These are phyloP conservation scores for Leptographium lundbergii DNA, from an alignment of 2,329 filamentous ascomycete genomes.

Conservation along the genomic window DNA sequence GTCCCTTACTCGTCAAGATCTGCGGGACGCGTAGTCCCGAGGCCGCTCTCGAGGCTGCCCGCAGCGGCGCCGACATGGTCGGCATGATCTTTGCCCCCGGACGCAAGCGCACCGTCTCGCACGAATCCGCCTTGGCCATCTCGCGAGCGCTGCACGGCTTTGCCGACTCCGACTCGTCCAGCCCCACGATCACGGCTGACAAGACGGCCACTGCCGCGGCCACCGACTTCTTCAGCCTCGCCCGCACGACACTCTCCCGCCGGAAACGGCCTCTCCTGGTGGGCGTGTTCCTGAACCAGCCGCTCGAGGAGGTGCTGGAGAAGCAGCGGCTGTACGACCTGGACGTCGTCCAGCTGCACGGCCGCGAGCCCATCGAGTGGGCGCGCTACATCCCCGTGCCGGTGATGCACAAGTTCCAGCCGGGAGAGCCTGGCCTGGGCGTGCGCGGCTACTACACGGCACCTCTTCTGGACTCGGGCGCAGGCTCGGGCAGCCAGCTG, in stretches of 20 bases:
- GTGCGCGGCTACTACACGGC: conserved; percentile 70
- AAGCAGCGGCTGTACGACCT: conserved; percentile 65
- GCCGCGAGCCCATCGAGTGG: conserved; percentile 87
- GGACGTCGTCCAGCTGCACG: conserved; percentile 88
- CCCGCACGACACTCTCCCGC: conserved; percentile 21
- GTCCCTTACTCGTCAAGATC: conserved; percentile 70
- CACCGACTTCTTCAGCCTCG: conserved; percentile 53
- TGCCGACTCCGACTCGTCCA: conserved; percentile 20
- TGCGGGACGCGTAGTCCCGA: conserved; percentile 81
- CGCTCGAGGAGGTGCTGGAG: conserved; percentile 67
- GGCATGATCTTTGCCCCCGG: conserved; percentile 85
- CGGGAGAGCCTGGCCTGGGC: conserved; percentile 58
- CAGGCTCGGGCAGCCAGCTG: conserved; percentile 69
- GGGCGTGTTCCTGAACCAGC: conserved; percentile 88
- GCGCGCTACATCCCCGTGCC: conserved; percentile 79
- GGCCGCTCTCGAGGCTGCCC: conserved; percentile 66
- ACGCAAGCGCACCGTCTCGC: conserved; percentile 65
- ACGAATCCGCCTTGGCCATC: conserved; percentile 69
- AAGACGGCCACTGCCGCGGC: conserved; percentile 31
- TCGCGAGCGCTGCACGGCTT: conserved; percentile 58
- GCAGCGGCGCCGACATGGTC: conserved; percentile 80
- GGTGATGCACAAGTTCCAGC: conserved; percentile 76
- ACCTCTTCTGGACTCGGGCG: conserved; percentile 76
- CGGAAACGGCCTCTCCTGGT: conserved; percentile 51
- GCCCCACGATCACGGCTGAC: conserved; percentile 15